Base-by-base conservation (phyloP, 2,329 filamentous ascomycete species). In the Calonectria pteridis region DNA sequence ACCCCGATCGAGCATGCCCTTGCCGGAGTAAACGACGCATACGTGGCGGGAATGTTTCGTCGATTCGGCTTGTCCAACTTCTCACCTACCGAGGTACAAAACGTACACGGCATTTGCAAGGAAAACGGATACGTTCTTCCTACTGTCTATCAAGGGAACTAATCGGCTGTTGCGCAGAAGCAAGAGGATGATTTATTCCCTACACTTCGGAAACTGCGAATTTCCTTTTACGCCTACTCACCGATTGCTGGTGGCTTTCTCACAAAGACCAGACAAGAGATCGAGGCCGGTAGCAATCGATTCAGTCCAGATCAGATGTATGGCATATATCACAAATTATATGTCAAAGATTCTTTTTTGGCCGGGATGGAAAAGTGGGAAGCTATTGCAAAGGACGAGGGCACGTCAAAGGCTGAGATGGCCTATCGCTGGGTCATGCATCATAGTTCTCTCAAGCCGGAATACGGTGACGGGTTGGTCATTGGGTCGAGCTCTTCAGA, bases 181-280 rank as follows among this genome's bases (percentile, higher is more conserved):
- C 49, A 51, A 29, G 49, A 51, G 23, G 49, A 51, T 28, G 49
- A 51, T 51, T 28, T 51, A 28, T 51, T 51, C 26, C 49, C 49
- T 26, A 51, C 23, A 4, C 49, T 51, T 51, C 49, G 49, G 11
- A 51, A 28, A 51, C 49, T 51, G 26, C 26, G 49, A 9, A 95
- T 84, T 80, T 95, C 93, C 79, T 92, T 90, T 85, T 94, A 40
- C 20, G 51, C 67, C 31, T 51, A 51, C 23, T 51, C 49, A 28
- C 49, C 26, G 9, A 29, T 51, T 29, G 49, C 49, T 18, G 49
- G 49, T 11, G 49, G 49, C 23, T 51, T 51, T 51, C 26, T 51
- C 13, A 16, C 49, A 28, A 51, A 51, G 49, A 51, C 49, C 4
- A 51, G 49, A 18, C 26, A 51, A 28, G 23, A 29, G 49, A 51